Evolutionary conservation across 768 basidiomycete genomes (phyloP), one percentile per base, ranked within the genome.

Genomic region (Boletus reticulatus): DNA sequence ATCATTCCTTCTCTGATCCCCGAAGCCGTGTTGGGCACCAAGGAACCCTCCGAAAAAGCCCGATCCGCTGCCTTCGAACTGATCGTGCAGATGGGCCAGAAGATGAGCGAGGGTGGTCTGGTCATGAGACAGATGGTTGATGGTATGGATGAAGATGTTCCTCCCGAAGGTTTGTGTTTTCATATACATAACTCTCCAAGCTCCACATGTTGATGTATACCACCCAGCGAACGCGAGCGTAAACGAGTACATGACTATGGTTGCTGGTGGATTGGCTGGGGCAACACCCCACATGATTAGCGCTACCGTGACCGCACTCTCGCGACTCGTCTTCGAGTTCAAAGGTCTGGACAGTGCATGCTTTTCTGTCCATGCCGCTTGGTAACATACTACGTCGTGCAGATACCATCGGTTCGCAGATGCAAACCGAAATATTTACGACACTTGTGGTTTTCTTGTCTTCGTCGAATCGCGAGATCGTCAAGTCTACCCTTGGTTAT

Each of bases 281-380:
- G 87, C 90, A 14, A 91, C 85, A 12, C 94, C 96, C 0, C 97
- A 99, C 68, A 98, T 97, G 94, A 96, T 98, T 69, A 96, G 94
- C 66, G 97, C 97, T 2, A 92, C 93, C 2, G 85, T 98, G 50
- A 98, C 94, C 7, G 92, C 94, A 0, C 84, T 99, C 51, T 95
- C 95, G 3, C 84, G 97, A 22, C 78, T 98, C 13, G 79, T 98
- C 17, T 99, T 98, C 68, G 97, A 98, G 73, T 99, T 95, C 78
- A 94, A 89, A 80, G 87, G 95, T 94, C 50, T 43, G 56, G 6
- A 22, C 19, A 32, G 17, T 9, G 9, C 32, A 31, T 41, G 27
- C 31, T 13, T 14, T 29, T n/a, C 14, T 20, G 20, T 43, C 2
- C 43, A 4, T 34, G 12, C 8, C 3, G 31, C 43, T 1, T 32